Base-by-base conservation (phyloP, 2,329 filamentous ascomycete species). In the Verticillium longisporum region DNA sequence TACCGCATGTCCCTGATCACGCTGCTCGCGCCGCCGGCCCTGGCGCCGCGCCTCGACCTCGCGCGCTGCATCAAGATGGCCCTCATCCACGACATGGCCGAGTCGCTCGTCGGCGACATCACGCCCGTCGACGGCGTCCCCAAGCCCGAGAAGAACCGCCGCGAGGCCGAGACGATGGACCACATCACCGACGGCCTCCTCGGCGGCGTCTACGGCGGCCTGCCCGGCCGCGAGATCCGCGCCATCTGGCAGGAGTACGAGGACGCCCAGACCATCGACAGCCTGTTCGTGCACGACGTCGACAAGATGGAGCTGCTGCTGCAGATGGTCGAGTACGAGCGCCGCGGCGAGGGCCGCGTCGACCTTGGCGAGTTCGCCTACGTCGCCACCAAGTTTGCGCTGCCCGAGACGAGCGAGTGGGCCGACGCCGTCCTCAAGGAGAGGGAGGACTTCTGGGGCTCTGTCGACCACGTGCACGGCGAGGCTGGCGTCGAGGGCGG, bases 1-100 rank as follows among this genome's bases (percentile, higher is more conserved):
- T 99, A 98, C 78, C 92, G 95, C 77, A 99, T 99, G 95, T 92
- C 93, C 57, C 85, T 99, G 67, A 92, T 99, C 74, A 92, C 91
- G 65, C 91, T 99, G 88, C 85, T 97, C 66, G 92, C 92, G 2
- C 94, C 95, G 1, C 82, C 90, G 0, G 77, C 88, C 1, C 84
- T 97, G 11, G 82, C 87, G 2, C 77, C 85, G 0, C 84, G 83
- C 45, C 81, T 98, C 70, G 89, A 98, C 72, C 82, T 97, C 45
- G 77, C 83, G 32, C 88, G 88, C 68, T 99, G 95, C 80, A 94
- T 92, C 69, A 91, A 91, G 77, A 97, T 99, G 93, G 94, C 92
- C 32, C 83, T 99, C 37, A 81, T 99, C 55, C 95, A 99, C 79
- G 95, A 99, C 77, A 97, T 99, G 92, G 95, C 95, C 11, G 95